Percentiles rank a stretch among this genome's conserved stretches.
Conservation (phyloP, 2,329 filamentous ascomycete species). For the Paecilomyces formosus region DNA sequence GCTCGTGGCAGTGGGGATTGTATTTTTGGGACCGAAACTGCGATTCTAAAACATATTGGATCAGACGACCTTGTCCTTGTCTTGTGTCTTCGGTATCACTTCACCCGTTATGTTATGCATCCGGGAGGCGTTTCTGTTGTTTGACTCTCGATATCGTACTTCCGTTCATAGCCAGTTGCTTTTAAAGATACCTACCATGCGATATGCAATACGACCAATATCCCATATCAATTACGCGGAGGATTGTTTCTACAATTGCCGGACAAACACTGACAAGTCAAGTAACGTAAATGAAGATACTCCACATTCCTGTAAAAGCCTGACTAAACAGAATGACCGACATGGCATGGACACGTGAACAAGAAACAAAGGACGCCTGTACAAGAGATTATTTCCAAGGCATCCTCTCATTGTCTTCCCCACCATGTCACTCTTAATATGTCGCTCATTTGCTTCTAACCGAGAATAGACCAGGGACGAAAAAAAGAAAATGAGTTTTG, state of each 20-base stretch:
- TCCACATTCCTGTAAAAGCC: conserved; percentile 17
- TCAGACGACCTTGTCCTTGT: background rate
- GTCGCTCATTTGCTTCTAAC: conserved; percentile 14
- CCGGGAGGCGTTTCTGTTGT: background rate
- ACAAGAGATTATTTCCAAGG: conserved; percentile 16
- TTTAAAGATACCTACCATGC: background rate
- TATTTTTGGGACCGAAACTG: conserved; percentile 81
- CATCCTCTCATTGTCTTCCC: conserved; percentile 21
- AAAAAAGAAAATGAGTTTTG: conserved; percentile 18
- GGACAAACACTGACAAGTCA: too few species aligned
- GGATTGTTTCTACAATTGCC: too few species aligned
- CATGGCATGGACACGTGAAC: conserved; percentile 28
- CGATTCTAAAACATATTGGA: conserved; percentile 53
- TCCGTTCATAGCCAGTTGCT: too few species aligned
- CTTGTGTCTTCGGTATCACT: background rate
- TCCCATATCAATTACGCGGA: too few species aligned
- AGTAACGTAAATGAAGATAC: conserved; percentile 1
- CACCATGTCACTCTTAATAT: conserved; percentile 8
- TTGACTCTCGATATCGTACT: too few species aligned
- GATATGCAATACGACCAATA: background rate
- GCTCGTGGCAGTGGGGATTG: conserved; percentile 68
- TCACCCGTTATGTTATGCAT: background rate
- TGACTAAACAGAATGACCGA: conserved; percentile 25
- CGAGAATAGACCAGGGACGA: conserved; percentile 12
- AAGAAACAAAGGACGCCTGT: conserved; percentile 16